Conservation (phyloP, 345 rosid genomes). For the Euphorbia lathyris region DNA sequence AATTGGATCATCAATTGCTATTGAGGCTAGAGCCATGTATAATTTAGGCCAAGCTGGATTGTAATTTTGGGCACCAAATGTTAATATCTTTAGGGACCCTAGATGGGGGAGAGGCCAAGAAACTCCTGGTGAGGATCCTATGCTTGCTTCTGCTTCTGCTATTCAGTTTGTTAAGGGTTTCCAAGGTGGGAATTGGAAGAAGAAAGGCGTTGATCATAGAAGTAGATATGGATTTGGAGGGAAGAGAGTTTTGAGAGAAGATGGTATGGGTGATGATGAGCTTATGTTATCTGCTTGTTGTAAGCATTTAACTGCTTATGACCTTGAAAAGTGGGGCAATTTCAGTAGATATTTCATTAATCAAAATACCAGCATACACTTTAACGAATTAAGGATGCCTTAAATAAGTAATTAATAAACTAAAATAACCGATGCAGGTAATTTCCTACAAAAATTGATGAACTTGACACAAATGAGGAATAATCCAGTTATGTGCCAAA, state of each 20-base stretch:
- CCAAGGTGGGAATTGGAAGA: constrained; percentile 43
- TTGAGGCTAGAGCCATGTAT: constrained; percentile 86
- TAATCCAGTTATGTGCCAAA: not conserved
- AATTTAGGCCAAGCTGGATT: constrained; percentile 83
- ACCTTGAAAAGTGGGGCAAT: constrained; percentile 75
- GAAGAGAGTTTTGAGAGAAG: constrained; percentile 30
- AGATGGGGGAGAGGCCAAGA: constrained; percentile 99
- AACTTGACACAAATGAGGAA: no score
- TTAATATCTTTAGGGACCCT: constrained; percentile 85
- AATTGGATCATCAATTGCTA: constrained; percentile 59
- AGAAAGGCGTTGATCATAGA: constrained; percentile 7
- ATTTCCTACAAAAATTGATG: not conserved
- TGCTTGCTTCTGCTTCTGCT: constrained; percentile 66
- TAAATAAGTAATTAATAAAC: no score
- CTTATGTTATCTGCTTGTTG: constrained; percentile 95
- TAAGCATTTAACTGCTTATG: constrained; percentile 90
- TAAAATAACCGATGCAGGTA: not conserved
- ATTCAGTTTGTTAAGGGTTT: constrained; percentile 73
- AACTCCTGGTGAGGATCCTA: constrained; percentile 94
- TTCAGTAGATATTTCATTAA: constrained; percentile 77
- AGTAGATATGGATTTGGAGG: constrained; percentile 21
- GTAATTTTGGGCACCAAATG: constrained; percentile 90
- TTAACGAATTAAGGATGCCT: not conserved
- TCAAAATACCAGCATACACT: no score
- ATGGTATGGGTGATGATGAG: constrained; percentile 29